phyloP scores from a whole-genome alignment of 106 monocot species.

The Dendrobium nobile region DNA sequence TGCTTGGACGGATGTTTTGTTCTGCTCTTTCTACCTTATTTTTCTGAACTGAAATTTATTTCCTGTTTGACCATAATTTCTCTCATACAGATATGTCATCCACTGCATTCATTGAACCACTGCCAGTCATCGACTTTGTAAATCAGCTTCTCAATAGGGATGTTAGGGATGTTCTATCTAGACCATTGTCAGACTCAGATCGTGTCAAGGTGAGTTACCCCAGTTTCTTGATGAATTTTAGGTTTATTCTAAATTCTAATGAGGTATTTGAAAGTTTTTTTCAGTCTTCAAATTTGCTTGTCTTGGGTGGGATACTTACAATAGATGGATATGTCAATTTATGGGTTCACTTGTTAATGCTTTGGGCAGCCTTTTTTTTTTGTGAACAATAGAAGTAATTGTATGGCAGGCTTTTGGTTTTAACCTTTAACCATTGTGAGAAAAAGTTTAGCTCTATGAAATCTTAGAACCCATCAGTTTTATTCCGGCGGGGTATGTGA shows the following conservation, averaged over 20 bases:
- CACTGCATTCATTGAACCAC: constrained; percentile 82
- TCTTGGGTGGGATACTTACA: neutral
- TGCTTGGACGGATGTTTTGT: neutral
- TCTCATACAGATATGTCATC: constrained; percentile 84
- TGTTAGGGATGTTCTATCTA: constrained; percentile 12
- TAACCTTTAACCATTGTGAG: too few species aligned
- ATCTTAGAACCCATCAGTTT: too few species aligned
- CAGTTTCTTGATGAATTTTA: neutral
- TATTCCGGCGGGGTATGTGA: too few species aligned
- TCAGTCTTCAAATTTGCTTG: neutral
- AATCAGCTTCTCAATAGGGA: constrained; percentile 56
- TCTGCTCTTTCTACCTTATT: neutral
- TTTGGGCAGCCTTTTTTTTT: too few species aligned
- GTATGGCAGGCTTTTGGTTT: too few species aligned
- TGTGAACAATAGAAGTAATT: too few species aligned
- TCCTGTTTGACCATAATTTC: neutral
- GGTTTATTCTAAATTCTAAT: neutral
- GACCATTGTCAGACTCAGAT: constrained; percentile 76
- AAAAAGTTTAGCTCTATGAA: too few species aligned
- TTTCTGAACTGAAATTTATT: neutral
- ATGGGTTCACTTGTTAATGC: too few species aligned
- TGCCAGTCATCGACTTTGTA: constrained; percentile 90
- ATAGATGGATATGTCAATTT: neutral
- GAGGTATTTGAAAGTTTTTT: neutral
- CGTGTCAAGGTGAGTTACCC: constrained; percentile 65